Base-by-base conservation (phyloP, 163 green algal genomes). In the Botryococcus braunii region DNA sequence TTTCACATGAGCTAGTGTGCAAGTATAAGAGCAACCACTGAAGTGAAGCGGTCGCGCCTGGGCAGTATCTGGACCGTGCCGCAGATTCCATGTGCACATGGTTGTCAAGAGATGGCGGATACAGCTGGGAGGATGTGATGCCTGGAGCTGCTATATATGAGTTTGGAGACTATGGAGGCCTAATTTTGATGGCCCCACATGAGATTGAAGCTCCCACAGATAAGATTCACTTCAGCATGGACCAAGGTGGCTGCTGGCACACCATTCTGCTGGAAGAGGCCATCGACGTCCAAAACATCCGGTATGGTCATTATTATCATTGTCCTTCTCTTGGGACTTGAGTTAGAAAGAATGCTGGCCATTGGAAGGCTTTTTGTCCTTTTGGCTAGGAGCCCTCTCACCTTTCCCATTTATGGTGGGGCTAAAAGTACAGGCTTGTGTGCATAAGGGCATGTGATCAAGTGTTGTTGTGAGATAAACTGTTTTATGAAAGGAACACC, bases 241-340 rank as follows among this genome's bases (percentile, higher is more conserved):
- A 95, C 71, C 69, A 87, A 50, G 87, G 88, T 49, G 40, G 52
- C 39, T 88, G 77, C 76, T 95, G 86, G 84, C 66, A 88, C 59
- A 69, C 67, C 6, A 73, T 88, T 25, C 31, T 72, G 41, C 74
- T 90, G 50, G 47, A 52, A 1, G 71, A 83, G 55, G 64, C 75
- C 35, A 83, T 95, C 3, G 63, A 76, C 48, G 72, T 95, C 2
- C 69, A 83, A 27, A 92, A 93, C 67, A 92, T 95, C 65, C 70
- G 74, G 77, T 74, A 29, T 21, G 68, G n/a, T n/a, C n/a, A n/a
- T n/a, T n/a, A 23, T 55, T 55, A 23, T 55, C 17, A 55, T 23
- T 17, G 46, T 55, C 17, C 23, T 17, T 17, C 46, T 55, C 46
- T 55, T 55, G n/a, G n/a, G n/a, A n/a, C n/a, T n/a, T n/a, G n/a